Evolutionary conservation across 441 rosid genomes (phyloP).

Genomic region (Erodium texanum): DNA sequence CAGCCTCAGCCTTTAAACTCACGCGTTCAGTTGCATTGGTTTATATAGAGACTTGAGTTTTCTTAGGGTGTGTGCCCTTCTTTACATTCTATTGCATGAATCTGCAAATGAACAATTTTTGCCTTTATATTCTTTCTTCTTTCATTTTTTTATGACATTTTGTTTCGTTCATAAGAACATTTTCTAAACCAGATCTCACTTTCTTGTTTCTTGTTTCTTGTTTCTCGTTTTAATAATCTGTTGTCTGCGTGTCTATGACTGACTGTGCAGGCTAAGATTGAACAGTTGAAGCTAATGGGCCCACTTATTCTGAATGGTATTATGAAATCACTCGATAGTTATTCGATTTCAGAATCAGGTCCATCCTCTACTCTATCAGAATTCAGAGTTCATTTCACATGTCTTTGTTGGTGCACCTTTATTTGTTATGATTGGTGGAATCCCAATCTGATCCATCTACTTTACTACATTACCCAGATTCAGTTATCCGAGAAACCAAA

Average conservation of each 20-base stretch:
- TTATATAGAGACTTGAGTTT: background rate
- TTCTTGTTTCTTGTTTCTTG: constrained; percentile 5
- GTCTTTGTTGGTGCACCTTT: constrained; percentile 10
- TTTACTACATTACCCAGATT: constrained; percentile 42
- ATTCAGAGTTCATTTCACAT: constrained; percentile 10
- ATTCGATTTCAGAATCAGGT: constrained; percentile 73
- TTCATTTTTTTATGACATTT: no score
- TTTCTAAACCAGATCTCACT: background rate
- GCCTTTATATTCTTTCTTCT: background rate
- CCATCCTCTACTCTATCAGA: constrained; percentile 5
- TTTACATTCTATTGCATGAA: background rate
- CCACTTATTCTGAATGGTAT: constrained; percentile 78
- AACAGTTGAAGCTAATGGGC: constrained; percentile 88
- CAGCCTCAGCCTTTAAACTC: background rate
- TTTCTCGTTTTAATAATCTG: constrained; percentile 1
- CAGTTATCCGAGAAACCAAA: constrained; percentile 62
- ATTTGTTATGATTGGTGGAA: constrained; percentile 6
- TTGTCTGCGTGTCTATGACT: constrained; percentile 11
- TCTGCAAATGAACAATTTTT: constrained; percentile 1
- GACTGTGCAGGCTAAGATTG: constrained; percentile 57
- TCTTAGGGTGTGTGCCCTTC: background rate
- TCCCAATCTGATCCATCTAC: constrained; percentile 16
- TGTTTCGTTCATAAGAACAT: background rate
- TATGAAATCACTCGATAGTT: constrained; percentile 82
- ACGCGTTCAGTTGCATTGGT: background rate